Base-by-base conservation (phyloP, 768 basidiomycete genomes). In the Pleurotus pulmonarius region DNA sequence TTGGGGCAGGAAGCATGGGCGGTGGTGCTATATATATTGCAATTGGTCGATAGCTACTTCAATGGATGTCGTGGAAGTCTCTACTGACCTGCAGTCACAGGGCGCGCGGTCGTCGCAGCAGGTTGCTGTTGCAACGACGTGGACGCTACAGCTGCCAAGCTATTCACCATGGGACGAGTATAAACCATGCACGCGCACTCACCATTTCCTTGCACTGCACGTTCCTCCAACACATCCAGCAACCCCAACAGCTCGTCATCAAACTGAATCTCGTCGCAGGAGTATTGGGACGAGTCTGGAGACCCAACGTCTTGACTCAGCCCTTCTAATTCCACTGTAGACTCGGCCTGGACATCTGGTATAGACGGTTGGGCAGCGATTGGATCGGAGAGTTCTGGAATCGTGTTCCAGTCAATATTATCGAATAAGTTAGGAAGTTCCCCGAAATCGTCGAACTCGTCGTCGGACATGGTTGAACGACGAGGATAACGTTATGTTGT, bases 391-490 rank as follows among this genome's bases (percentile, higher is more conserved):
- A 61, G 56, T 26, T 48, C 55, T 16, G 54, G 58, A 12, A 61
- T 57, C 5, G 40, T 44, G 25, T 70, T 69, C 78, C 80, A 81
- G 61, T 81, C 73, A 24, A 82, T 73, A 58, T 77, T 80, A 59
- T 78, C 75, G 56, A 85, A 81, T 20, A 79, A 77, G 62, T 86
- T 85, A 0, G 76, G 77, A 29, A 83, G 56, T 51, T 67, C 61
- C 60, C 82, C 81, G 56, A 80, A 88, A 55, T 83, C 78, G 29
- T 34, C 29, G 29, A 34, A 34, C 29, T 34, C 29, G 62, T 86
- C 82, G 55, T 73, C 72, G 25, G 73, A 72, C 70, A 75, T 73
- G 26, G 38, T 37, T 4, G 22, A 24, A 48, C 12, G 47, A 48
- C 29, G 29, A 34, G 29, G 29, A 34, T 34, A 34, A 34, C 29